These are phyloP conservation scores for Tolypocladium album DNA, from an alignment of 2,329 filamentous ascomycete genomes.

Conservation along the genomic window DNA sequence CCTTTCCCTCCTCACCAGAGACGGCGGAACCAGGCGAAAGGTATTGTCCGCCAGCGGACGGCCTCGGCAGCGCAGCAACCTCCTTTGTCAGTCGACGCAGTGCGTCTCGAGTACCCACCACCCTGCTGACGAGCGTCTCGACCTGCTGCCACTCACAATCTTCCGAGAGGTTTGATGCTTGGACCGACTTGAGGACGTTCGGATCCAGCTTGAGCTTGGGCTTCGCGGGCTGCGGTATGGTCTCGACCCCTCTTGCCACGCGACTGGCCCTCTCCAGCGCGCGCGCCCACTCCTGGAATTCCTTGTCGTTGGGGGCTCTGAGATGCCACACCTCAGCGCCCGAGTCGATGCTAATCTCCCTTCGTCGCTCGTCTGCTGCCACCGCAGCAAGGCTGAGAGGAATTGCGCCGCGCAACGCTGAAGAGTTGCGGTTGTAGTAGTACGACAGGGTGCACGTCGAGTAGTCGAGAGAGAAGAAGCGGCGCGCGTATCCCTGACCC, in stretches of 20 bases:
- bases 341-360: constrained; percentile 93
- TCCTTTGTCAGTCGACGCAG: constrained; percentile 79
- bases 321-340: constrained; percentile 97
- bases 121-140: constrained; percentile 72
- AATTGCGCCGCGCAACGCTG: constrained; percentile 82
- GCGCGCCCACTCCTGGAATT: constrained; percentile 79
- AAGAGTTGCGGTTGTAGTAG: constrained; percentile 89
- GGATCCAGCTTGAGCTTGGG: constrained; percentile 16
- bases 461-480: constrained; percentile 95
- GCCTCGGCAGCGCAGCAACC: constrained; percentile 46
- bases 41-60: constrained; percentile 16
- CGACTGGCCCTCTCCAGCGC: constrained; percentile 77
- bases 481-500: constrained; percentile 82
- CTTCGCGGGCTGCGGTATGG: constrained; percentile 13
- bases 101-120: constrained; percentile 81
- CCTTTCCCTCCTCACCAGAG: constrained; percentile 16
- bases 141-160: constrained; percentile 81
- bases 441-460: constrained; percentile 91
- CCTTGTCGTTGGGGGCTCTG: constrained; percentile 67
- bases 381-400: constrained; percentile 86
- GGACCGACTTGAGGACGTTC: constrained; percentile 13
- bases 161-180: constrained; percentile 40
- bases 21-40: constrained; percentile 31
- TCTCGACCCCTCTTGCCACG: constrained; percentile 44
- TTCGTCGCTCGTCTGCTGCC: constrained; percentile 74